phyloP scores from a whole-genome alignment of 345 rosid species.

The Populus pruinosa region DNA sequence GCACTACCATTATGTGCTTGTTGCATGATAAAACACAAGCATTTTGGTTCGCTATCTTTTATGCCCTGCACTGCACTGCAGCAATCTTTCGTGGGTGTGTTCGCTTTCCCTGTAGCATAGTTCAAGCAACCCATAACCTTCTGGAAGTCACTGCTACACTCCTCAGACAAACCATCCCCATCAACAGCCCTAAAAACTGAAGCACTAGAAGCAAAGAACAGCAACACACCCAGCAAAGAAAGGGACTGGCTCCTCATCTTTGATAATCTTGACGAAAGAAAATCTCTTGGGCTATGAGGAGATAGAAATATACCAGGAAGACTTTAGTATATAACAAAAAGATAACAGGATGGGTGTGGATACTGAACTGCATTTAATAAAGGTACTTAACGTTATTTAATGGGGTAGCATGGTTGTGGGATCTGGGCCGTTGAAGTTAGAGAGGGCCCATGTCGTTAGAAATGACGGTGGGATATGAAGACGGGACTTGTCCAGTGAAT shows the following conservation, averaged over 20 bases:
- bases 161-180: neutral
- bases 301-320: neutral
- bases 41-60: conserved; percentile 60
- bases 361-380: neutral
- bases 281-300: neutral
- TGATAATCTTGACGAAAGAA: neutral
- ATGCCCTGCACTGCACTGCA: conserved; percentile 53
- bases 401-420: neutral
- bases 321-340: neutral
- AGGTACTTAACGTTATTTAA: neutral
- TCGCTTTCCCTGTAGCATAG: conserved; percentile 60
- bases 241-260: neutral
- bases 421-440: neutral
- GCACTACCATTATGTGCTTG: conserved; percentile 51
- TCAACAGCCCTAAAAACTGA: conserved; percentile 11
- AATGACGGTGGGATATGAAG: neutral
- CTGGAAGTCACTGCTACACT: conserved; percentile 45
- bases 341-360: neutral
- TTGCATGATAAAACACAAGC: conserved; percentile 72
- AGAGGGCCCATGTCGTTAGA: neutral
- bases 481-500: neutral
- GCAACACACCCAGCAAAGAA: neutral
- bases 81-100: conserved; percentile 55
- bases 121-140: conserved; percentile 61
- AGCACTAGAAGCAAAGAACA: conserved; percentile 11